Percentiles rank a stretch among this genome's conserved stretches.
phyloP scores from a whole-genome alignment of 805 yeast species.

The Kodamaea hsintzibuensis region DNA sequence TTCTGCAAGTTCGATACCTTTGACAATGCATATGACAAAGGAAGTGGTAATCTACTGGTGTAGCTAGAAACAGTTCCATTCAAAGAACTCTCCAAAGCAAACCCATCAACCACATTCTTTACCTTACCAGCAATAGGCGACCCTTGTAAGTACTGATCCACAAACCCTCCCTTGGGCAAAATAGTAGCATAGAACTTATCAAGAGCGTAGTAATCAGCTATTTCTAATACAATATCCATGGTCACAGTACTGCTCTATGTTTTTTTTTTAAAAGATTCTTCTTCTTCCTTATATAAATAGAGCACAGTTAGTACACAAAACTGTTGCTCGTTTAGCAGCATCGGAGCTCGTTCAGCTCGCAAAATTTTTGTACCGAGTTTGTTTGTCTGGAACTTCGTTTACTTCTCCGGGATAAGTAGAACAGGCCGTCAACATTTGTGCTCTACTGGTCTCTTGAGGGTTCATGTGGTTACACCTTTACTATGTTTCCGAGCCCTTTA shows the following conservation, averaged over 20 bases:
- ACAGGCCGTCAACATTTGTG: background rate
- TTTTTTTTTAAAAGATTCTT: background rate
- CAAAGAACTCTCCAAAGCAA: conserved; percentile 8
- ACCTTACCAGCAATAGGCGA: conserved; percentile 10
- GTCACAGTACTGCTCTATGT: conserved; percentile 8
- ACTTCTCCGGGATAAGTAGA: too few species aligned
- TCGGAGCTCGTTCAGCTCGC: too few species aligned
- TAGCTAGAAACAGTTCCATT: conserved; percentile 12
- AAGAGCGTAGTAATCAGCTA: conserved; percentile 67
- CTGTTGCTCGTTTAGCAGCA: too few species aligned
- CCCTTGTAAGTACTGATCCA: conserved; percentile 23
- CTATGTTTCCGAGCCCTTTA: background rate
- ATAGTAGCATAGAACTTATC: conserved; percentile 73
- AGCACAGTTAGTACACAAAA: too few species aligned
- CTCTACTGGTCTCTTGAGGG: background rate
- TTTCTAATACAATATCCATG: conserved; percentile 93
- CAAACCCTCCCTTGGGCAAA: conserved; percentile 58
- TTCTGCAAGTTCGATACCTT: conserved; percentile 25
- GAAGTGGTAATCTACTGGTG: conserved; percentile 11
- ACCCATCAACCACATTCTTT: conserved; percentile 6
- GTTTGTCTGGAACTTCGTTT: too few species aligned
- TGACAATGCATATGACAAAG: conserved; percentile 16
- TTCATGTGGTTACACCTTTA: background rate
- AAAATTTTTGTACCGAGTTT: too few species aligned
- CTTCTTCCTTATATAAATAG: conserved; percentile 2